Base-by-base conservation (phyloP, 208 protist genomes). In the Crithidia thermophila region DNA sequence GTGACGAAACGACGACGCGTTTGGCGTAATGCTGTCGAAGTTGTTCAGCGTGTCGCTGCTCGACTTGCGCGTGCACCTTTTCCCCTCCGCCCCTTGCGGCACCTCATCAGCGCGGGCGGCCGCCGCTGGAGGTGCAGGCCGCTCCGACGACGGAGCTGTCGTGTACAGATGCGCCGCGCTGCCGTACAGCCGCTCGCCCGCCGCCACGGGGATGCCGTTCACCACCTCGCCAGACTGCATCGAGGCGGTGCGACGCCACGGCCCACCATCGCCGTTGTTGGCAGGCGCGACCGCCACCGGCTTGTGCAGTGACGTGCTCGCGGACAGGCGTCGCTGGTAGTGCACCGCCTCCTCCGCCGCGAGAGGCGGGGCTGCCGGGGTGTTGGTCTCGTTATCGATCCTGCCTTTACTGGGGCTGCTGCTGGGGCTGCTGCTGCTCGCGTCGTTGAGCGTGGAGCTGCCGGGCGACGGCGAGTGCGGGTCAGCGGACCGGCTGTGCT, bases 31-130 rank as follows among this genome's bases (percentile, higher is more conserved):
- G 37, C 16, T 14, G 30, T 47, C 14, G 53, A 47, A 60, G 53
- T 60, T 18, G 37, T 33, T 60, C 37, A 60, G 20, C 37, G 53
- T 60, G 37, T 33, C 37, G 53, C 37, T 60, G 53, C 53, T 60
- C 25, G 53, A 60, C 53, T 43, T 43, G 53, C 53, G 53, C 28
- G n/a, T 18, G 30, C 18, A 18, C 42, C 13, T 47, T 39, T 7
- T 7, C 36, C 8, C 36, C 10, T 13, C 14, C 36, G 14, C 36
- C 36, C 8, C 36, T n/a, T n/a, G n/a, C n/a, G n/a, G n/a, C n/a
- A n/a, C n/a, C n/a, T n/a, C n/a, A n/a, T n/a, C n/a, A n/a, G n/a
- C n/a, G n/a, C n/a, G n/a, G n/a, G n/a, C n/a, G n/a, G n/a, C n/a
- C n/a, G n/a, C n/a, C n/a, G n/a, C n/a, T n/a, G n/a, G n/a, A n/a